Percentiles rank a stretch among this genome's conserved stretches.
These are phyloP conservation scores for Xylariaceae sp. DNA, from an alignment of 2,329 filamentous ascomycete genomes.

Conservation along the genomic window DNA sequence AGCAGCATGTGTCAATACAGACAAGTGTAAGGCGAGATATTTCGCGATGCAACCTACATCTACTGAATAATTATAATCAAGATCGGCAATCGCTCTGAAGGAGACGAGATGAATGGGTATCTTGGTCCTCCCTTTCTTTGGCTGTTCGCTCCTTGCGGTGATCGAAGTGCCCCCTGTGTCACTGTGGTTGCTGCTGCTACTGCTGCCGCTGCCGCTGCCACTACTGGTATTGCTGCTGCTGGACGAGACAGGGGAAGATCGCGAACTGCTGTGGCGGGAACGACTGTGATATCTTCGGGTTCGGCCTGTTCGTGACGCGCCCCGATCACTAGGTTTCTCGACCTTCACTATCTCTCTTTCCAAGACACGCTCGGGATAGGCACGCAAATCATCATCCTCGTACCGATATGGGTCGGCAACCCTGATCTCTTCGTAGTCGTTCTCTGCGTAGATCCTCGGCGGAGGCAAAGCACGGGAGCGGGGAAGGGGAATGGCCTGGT, in stretches of 20 bases:
- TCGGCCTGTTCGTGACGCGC: slow-evolving; percentile 39
- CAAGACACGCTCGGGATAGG: slow-evolving; percentile 53
- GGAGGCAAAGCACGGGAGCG: slow-evolving; percentile 57
- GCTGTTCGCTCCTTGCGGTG: slow-evolving; percentile 57
- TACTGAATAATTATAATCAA: slow-evolving; percentile 81
- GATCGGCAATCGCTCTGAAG: slow-evolving; percentile 72
- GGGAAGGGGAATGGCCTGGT: slow-evolving; percentile 64
- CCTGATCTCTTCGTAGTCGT: slow-evolving; percentile 60
- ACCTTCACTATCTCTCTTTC: slow-evolving; percentile 56
- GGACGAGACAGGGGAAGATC: slow-evolving; percentile 41
- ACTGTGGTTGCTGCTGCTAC: no score
- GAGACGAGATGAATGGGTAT: slow-evolving; percentile 78
- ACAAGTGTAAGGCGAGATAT: background rate
- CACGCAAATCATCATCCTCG: slow-evolving; percentile 67
- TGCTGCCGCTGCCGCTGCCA: no score
- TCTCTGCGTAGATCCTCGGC: slow-evolving; percentile 52
- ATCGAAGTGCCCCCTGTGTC: slow-evolving; percentile 41
- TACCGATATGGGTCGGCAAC: slow-evolving; percentile 63
- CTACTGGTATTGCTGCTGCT: slow-evolving; percentile 33
- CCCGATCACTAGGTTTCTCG: slow-evolving; percentile 42
- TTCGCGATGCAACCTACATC: slow-evolving; percentile 54
- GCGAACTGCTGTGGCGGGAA: slow-evolving; percentile 35
- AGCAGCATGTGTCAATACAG: background rate
- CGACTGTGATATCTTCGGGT: slow-evolving; percentile 29
- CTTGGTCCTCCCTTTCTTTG: slow-evolving; percentile 82